Evolutionary conservation across 371 early-diverging fungal genomes (phyloP), one percentile per base, ranked within the genome.

Genomic region (Apophysomyces ossiformis): DNA sequence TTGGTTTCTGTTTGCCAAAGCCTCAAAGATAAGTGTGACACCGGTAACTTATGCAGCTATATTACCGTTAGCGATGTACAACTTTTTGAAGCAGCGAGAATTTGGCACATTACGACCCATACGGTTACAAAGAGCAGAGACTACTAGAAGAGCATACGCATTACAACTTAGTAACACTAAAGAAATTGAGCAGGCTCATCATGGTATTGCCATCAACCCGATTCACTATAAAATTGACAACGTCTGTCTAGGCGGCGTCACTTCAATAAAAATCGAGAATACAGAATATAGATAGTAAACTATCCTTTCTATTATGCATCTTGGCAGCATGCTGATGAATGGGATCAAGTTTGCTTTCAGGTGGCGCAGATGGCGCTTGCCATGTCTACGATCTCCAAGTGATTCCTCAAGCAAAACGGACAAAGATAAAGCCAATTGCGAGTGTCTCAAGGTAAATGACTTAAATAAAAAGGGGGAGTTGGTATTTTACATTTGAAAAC

Each of bases 351-450:
- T 67, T 92, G 57, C 70, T 95, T 18, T 84, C 90, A 5, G 86
- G 89, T 7, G 93, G 91, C 11, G 83, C 85, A 5, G 88, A 93
- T 73, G 82, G 87, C 11, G 77, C 84, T 37, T 76, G 93, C 0
- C 84, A 87, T 61, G 71, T 95, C 1, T 93, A 87, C 73, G 93
- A 95, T 70, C 74, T 93, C 38, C 85, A 87, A 2, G 65, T 65
- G 21, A 60, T 73, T 1, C 68, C 74, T 26, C 61, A 70, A 7
- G 69, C 77, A 6, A 74, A 77, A 7, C 73, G 74, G 2, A 65
- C 72, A 9, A 71, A 77, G 35, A 82, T 85, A 11, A 67, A 77
- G 37, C 79, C 83, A 11, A 71, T 84, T 36, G 82, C 86, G 0
- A 70, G 82, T 41, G 71, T 78, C 32, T 56, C 81, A 64, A 81